phyloP scores from a whole-genome alignment of 768 basidiomycete species.

The Postia placenta region DNA sequence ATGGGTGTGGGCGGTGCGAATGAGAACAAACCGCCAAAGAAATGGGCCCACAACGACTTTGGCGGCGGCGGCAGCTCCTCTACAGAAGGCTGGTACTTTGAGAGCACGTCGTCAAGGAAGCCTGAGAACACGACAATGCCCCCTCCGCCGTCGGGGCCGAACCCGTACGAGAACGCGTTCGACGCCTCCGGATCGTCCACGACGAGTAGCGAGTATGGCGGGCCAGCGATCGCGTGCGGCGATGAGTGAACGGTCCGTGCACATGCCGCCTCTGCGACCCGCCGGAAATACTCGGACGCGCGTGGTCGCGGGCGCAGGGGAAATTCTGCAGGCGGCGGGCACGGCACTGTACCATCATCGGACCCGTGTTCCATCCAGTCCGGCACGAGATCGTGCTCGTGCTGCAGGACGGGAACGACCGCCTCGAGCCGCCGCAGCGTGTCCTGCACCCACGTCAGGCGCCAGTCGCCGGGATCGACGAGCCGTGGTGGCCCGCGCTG shows the following conservation, averaged over 20 bases:
- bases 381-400: constrained; percentile 48
- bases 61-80: constrained; percentile 6
- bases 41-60: constrained; percentile 39
- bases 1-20: constrained; percentile 25
- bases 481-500: constrained; percentile 53
- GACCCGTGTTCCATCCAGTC: constrained; percentile 56
- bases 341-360: constrained; percentile 43
- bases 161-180: constrained; percentile 96
- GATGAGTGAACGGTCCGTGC: constrained; percentile 36
- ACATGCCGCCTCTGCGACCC: constrained; percentile 43
- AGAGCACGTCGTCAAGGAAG: constrained; percentile 81
- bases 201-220: constrained; percentile 85
- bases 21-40: constrained; percentile 39
- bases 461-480: constrained; percentile 79
- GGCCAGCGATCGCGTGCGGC: constrained; percentile 62
- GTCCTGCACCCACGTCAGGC: constrained; percentile 79
- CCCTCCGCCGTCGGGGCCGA: constrained; percentile 85
- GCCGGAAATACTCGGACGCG: constrained; percentile 64
- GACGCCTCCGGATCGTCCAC: constrained; percentile 77
- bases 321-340: constrained; percentile 77
- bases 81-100: constrained; percentile 27
- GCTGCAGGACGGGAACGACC: constrained; percentile 61
- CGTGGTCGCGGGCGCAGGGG: constrained; percentile 81
- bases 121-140: constrained; percentile 95
- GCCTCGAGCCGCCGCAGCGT: constrained; percentile 74